Percentiles rank a stretch among this genome's conserved stretches.
Conservation (phyloP, 1,139 yeast species). For the Suhomyces panamericanus region DNA sequence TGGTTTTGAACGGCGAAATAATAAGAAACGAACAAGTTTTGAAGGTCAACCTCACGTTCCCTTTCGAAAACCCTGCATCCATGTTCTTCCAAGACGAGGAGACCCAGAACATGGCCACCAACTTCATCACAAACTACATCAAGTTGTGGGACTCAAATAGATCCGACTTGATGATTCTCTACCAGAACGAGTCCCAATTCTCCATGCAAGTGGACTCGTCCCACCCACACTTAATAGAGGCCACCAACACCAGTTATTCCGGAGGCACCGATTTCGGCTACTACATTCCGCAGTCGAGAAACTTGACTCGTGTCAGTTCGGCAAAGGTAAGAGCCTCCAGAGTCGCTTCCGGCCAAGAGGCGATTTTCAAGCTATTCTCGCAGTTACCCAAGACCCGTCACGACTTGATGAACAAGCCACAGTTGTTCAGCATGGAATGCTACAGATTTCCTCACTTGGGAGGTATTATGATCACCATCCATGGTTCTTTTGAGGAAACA, state of each 20-base stretch:
- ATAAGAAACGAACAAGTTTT: constrained; percentile 73
- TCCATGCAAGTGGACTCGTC: constrained; percentile 62
- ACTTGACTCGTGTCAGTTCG: constrained; percentile 67
- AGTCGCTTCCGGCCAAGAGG: constrained; percentile 69
- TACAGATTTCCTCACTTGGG: constrained; percentile 69
- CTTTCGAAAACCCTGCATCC: constrained; percentile 44
- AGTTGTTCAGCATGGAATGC: constrained; percentile 73
- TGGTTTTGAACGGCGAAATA: constrained; percentile 74
- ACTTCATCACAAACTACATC: constrained; percentile 71
- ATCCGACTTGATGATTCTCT: constrained; percentile 64
- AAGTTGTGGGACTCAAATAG: constrained; percentile 83
- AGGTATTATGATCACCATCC: constrained; percentile 75
- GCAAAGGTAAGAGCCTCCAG: constrained; percentile 55
- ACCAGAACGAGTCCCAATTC: constrained; percentile 83
- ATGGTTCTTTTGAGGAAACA: constrained; percentile 79
- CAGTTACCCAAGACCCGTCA: constrained; percentile 78
- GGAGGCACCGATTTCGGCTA: constrained; percentile 57
- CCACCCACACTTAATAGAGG: constrained; percentile 49
- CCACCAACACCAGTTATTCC: constrained; percentile 32
- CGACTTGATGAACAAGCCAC: constrained; percentile 60
- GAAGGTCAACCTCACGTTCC: constrained; percentile 54
- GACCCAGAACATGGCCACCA: constrained; percentile 67
- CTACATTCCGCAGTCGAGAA: constrained; percentile 72
- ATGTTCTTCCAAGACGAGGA: constrained; percentile 82
- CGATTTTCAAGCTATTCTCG: constrained; percentile 59